Evolutionary conservation across 495 filamentous ascomycete species (phyloP).

Genomic region (Staphylotrichum longicolle): DNA sequence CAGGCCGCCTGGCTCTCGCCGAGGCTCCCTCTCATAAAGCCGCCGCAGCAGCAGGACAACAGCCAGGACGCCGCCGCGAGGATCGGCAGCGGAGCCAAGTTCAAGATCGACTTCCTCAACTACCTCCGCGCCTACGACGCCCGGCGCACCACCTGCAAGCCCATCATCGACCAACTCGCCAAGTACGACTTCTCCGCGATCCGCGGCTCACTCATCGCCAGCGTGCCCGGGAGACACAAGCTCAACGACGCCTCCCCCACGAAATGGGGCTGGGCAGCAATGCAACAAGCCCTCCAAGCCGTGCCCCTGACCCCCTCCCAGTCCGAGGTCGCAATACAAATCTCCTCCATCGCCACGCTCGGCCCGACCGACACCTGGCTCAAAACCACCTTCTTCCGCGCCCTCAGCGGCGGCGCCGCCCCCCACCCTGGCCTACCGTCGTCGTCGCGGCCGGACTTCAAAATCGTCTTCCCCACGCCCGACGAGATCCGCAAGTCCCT

Average conservation of each 20-base stretch:
- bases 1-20: conserved; percentile 84
- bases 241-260: conserved; percentile 48
- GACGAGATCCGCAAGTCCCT: conserved; percentile 75
- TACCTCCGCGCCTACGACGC: conserved; percentile 71
- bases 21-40: conserved; percentile 53
- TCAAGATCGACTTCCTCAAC: conserved; percentile 71
- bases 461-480: conserved; percentile 76
- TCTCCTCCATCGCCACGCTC: conserved; percentile 82
- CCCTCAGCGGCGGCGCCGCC: conserved; percentile 39
- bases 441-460: conserved; percentile 32
- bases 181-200: conserved; percentile 69
- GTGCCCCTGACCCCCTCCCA: conserved; percentile 44
- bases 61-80: conserved; percentile 9
- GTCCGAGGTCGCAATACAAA: conserved; percentile 67
- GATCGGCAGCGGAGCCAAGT: conserved; percentile 63
- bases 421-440: background rate
- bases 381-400: conserved; percentile 58
- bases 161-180: conserved; percentile 55
- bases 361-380: conserved; percentile 76
- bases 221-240: conserved; percentile 66
- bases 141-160: conserved; percentile 46
- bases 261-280: conserved; percentile 70
- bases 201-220: conserved; percentile 71
- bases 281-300: conserved; percentile 58
- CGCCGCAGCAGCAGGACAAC: conserved; percentile 1